Percentiles rank a stretch among this genome's conserved stretches.
Conservation (phyloP, 2,329 filamentous ascomycete species). For the Beauveria australis region DNA sequence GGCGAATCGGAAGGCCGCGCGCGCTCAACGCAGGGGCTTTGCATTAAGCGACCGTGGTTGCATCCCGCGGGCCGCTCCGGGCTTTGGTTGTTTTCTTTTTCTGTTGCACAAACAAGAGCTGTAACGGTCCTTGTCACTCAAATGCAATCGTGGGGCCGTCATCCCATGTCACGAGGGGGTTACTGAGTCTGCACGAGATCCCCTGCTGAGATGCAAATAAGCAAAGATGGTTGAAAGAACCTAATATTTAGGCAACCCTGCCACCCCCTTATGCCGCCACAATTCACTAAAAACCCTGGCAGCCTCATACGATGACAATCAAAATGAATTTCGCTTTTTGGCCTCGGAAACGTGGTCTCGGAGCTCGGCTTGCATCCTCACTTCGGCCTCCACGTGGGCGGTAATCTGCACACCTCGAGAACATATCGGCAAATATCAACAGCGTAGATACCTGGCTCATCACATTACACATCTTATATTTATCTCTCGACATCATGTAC, state of each 20-base stretch:
- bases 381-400: neutral
- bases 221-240: too few relatives aligned
- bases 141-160: neutral
- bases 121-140: neutral
- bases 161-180: neutral
- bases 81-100: neutral
- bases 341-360: too few relatives aligned
- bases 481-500: neutral
- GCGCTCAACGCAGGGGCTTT: neutral
- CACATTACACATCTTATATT: neutral
- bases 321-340: neutral
- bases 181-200: neutral
- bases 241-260: too few relatives aligned
- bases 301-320: neutral
- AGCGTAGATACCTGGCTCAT: neutral
- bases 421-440: neutral
- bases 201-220: neutral
- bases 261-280: slow-evolving; percentile 6
- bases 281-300: neutral
- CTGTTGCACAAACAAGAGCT: neutral
- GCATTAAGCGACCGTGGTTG: neutral
- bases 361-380: neutral
- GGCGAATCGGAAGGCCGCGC: neutral
- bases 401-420: neutral
- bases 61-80: neutral